Evolutionary conservation across 345 rosid genomes (phyloP).

Genomic region (Citrus hindsii): DNA sequence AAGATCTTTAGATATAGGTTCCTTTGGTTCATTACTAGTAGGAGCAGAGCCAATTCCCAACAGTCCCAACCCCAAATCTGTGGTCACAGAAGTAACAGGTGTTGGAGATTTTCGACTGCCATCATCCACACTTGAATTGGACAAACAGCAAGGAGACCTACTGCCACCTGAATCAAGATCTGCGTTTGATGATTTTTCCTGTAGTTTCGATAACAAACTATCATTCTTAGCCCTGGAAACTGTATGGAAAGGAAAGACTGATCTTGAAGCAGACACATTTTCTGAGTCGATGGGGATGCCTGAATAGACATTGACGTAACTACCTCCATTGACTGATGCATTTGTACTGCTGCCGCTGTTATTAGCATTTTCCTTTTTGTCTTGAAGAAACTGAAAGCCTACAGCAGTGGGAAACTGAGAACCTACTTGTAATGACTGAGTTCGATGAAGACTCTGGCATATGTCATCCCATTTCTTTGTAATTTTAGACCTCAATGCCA

Average conservation of each 20-base stretch:
- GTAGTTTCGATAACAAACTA: constrained; percentile 24
- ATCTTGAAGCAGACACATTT: constrained; percentile 17
- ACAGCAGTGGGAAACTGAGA: constrained; percentile 25
- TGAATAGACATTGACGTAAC: constrained; percentile 21
- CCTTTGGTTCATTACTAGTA: constrained; percentile 26
- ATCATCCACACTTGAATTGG: constrained; percentile 40
- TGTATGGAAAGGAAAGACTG: constrained; percentile 12
- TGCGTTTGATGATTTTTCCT: constrained; percentile 33
- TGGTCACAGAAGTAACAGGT: constrained; percentile 47
- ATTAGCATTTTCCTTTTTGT: constrained; percentile 23
- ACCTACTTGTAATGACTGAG: constrained; percentile 12
- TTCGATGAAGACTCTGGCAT: constrained; percentile 38
- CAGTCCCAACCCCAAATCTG: constrained; percentile 52
- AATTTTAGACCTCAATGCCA: constrained; percentile 27
- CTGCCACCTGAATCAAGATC: constrained; percentile 24
- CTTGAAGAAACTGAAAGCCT: constrained; percentile 33
- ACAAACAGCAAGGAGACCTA: constrained; percentile 35
- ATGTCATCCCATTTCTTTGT: constrained; percentile 43
- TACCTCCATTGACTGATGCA: constrained; percentile 13
- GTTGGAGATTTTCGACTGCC: constrained; percentile 40
- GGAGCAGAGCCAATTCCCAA: constrained; percentile 38
- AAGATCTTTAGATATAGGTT: constrained; percentile 17
- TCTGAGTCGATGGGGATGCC: constrained; percentile 22
- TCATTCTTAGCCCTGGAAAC: constrained; percentile 23
- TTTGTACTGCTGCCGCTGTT: constrained; percentile 19